Evolutionary conservation across 2,329 filamentous ascomycete species (phyloP).

Genomic region (Paraconiothyrium sp.): DNA sequence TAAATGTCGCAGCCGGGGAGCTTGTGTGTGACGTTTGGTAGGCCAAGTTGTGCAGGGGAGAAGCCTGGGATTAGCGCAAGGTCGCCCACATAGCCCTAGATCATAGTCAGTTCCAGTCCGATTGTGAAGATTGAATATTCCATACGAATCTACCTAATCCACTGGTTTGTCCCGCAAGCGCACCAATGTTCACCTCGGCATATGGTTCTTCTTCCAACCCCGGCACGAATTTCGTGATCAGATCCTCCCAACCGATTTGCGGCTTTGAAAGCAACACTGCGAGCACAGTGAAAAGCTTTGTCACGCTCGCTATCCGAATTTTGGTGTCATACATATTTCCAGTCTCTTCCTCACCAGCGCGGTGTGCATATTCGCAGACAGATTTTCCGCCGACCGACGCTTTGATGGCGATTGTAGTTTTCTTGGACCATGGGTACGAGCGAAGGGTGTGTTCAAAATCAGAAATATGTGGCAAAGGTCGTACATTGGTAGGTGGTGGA

Average conservation of each 20-base stretch:
- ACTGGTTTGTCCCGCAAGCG: conserved; percentile 35
- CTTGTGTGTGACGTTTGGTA: conserved; percentile 26
- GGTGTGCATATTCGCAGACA: conserved; percentile 27
- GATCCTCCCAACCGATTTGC: conserved; percentile 33
- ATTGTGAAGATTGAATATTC: not conserved
- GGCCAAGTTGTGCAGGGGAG: conserved; percentile 25
- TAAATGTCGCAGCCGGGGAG: conserved; percentile 36
- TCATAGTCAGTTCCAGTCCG: not conserved
- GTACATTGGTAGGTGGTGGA: conserved; percentile 25
- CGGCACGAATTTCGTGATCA: conserved; percentile 36
- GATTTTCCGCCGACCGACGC: conserved; percentile 30
- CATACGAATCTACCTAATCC: conserved; percentile 34
- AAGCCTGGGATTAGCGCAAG: conserved; percentile 28
- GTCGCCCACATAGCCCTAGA: conserved; percentile 34
- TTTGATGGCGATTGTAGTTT: conserved; percentile 36
- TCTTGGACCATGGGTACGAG: conserved; percentile 14
- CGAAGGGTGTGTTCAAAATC: conserved; percentile 2
- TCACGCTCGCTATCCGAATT: conserved; percentile 35
- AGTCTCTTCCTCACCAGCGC: not conserved
- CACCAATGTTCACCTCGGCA: conserved; percentile 31
- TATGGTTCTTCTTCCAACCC: conserved; percentile 28
- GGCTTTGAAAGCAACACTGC: conserved; percentile 31
- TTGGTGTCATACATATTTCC: conserved; percentile 24
- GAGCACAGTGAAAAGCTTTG: conserved; percentile 39
- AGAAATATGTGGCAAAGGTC: conserved; percentile 8